These are phyloP conservation scores for Jacaranda copaia DNA, from an alignment of 257 asterid species.

Conservation along the genomic window DNA sequence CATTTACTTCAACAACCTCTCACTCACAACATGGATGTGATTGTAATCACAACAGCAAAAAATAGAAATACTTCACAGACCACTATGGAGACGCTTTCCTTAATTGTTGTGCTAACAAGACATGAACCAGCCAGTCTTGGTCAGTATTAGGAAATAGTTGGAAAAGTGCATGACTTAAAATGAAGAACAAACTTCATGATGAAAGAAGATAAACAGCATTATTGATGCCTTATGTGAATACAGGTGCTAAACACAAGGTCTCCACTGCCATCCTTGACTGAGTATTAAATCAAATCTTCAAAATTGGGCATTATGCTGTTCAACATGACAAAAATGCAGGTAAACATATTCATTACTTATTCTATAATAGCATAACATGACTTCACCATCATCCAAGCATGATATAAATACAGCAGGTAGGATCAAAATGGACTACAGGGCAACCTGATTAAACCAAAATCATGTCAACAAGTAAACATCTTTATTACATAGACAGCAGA, in stretches of 20 bases:
- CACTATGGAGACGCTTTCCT: no score
- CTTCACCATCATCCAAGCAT: not conserved
- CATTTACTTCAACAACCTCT: no score
- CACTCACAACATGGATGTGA: no score
- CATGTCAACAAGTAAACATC: not conserved
- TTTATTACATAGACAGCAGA: not conserved
- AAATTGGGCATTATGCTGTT: not conserved
- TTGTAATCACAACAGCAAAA: no score
- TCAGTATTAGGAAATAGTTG: no score
- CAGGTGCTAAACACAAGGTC: not conserved
- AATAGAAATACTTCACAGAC: no score
- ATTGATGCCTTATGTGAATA: not conserved
- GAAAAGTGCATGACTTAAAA: not conserved
- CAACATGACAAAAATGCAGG: not conserved
- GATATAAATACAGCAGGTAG: not conserved
- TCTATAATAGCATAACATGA: not conserved
- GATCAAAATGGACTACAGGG: not conserved
- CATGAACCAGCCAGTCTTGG: no score
- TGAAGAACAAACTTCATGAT: not conserved
- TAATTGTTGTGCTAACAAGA: no score
- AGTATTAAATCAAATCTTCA: not conserved
- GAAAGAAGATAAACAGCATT: not conserved
- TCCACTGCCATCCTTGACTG: not conserved
- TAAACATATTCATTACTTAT: not conserved
- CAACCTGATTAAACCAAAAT: not conserved